phyloP scores from a whole-genome alignment of 2,329 filamentous ascomycete genomes.

The Colletotrichum trifolii region DNA sequence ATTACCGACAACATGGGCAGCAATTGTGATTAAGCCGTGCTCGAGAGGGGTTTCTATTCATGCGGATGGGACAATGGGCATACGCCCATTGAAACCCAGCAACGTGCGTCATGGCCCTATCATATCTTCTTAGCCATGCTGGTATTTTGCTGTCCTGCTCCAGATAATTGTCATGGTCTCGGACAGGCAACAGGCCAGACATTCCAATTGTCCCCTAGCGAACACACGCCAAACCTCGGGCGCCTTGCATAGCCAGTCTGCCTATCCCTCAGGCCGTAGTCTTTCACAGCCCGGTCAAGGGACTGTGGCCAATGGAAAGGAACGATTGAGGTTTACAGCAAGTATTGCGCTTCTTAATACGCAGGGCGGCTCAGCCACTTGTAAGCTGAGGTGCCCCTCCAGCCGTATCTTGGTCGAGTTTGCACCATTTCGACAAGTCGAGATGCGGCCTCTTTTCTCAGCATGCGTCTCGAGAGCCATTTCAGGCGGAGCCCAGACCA shows the following conservation, averaged over 20 bases:
- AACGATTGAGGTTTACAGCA: too few relatives aligned
- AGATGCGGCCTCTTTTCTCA: too few relatives aligned
- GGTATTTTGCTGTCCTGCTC: not conserved
- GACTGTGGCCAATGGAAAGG: too few relatives aligned
- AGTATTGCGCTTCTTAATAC: too few relatives aligned
- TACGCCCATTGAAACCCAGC: slow-evolving; percentile 11
- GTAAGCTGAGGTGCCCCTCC: too few relatives aligned
- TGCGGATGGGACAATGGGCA: slow-evolving; percentile 29
- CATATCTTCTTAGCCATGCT: not conserved
- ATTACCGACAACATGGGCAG: slow-evolving; percentile 5
- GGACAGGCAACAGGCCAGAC: not conserved
- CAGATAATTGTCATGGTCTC: not conserved
- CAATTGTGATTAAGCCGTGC: slow-evolving; percentile 14
- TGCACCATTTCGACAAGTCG: too few relatives aligned
- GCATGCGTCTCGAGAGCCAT: slow-evolving; percentile 14
- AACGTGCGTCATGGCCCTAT: not conserved
- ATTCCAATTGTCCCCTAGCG: slow-evolving; percentile 28
- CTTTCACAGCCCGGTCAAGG: too few relatives aligned
- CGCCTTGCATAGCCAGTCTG: slow-evolving; percentile 1
- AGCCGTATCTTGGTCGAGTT: too few relatives aligned
- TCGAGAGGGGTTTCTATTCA: slow-evolving; percentile 25
- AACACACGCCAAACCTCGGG: slow-evolving; percentile 17
- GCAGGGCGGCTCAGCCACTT: not conserved
- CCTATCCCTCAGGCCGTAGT: too few relatives aligned
- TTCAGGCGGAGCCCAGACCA: slow-evolving; percentile 18